These are phyloP conservation scores for Friedmanniomyces simplex DNA, from an alignment of 495 filamentous ascomycete genomes.

Conservation along the genomic window DNA sequence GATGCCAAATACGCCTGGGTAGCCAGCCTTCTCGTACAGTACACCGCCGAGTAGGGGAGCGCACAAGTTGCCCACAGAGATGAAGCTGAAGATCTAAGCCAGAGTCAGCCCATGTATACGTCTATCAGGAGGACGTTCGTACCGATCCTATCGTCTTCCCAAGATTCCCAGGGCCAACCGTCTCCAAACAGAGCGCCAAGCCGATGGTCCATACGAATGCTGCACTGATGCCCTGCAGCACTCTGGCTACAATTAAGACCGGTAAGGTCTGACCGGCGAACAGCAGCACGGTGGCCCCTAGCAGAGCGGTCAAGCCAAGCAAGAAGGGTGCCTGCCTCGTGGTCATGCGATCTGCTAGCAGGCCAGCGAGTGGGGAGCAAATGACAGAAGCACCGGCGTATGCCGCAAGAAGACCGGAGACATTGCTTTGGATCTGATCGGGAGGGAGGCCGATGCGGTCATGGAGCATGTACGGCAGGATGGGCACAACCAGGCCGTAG, in stretches of 20 bases:
- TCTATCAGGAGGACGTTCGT: slow-evolving; percentile 27
- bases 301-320: slow-evolving; percentile 44
- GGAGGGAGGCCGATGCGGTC: slow-evolving; percentile 43
- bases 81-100: slow-evolving; percentile 41
- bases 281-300: slow-evolving; percentile 47
- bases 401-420: slow-evolving; percentile 46
- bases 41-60: slow-evolving; percentile 54
- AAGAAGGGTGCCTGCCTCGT: slow-evolving; percentile 50
- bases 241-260: slow-evolving; percentile 44
- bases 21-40: slow-evolving; percentile 49
- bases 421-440: slow-evolving; percentile 41
- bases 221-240: slow-evolving; percentile 52
- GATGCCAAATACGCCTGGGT: slow-evolving; percentile 50
- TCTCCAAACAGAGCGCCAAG: slow-evolving; percentile 49
- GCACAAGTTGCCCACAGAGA: slow-evolving; percentile 44
- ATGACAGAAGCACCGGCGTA: slow-evolving; percentile 50
- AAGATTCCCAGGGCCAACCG: slow-evolving; percentile 46
- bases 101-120: slow-evolving; percentile 11
- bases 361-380: slow-evolving; percentile 42
- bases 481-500: slow-evolving; percentile 51
- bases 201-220: slow-evolving; percentile 57
- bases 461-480: slow-evolving; percentile 51
- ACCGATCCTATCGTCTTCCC: slow-evolving; percentile 43
- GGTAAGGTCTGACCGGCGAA: slow-evolving; percentile 41
- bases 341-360: slow-evolving; percentile 47